Base-by-base conservation (phyloP, 2,329 filamentous ascomycete genomes). In the Cladosporium sp. region DNA sequence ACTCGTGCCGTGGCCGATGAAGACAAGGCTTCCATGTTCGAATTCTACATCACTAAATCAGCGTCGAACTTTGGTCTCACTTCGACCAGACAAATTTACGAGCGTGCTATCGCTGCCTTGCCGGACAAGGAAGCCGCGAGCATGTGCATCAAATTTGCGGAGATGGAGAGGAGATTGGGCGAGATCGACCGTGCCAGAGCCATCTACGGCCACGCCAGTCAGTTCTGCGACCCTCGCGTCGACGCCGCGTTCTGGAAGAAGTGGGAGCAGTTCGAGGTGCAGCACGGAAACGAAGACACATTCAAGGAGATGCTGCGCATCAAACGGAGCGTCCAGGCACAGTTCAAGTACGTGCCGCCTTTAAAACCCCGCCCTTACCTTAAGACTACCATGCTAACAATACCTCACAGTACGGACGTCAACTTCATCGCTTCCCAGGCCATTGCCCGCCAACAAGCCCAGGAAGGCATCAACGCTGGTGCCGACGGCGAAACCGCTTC, bases 251-350 rank as follows among this genome's bases (percentile, higher is more conserved):
- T 98, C 80, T 99, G 96, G 96, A 85, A 89, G 72, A 96, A 94
- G 77, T 99, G 95, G 95, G 95, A 99, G 79, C 85, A 89, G 64
- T 99, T 99, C 78, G 96, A 99, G 79, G 93, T 98, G 26, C 91
- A 96, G 77, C 95, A 99, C 75, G 95, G 95, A 70, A 99, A 99
- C 80, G 96, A 99, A 78, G 95, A 99, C 78, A 99, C 96, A 0
- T 99, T 96, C 85, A 97, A 97, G 82, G 95, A 99, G 78, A 99
- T 99, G 95, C 84, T 98, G 68, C 89, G 95, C 33, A 93, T 99
- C 83, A 99, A 98, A 84, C 85, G 95, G 76, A 97, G 92, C 78
- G 95, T 99, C 14, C 93, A 97, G 79, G 94, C 95, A 62, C 92
- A 97, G 81, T 99, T 96, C 84, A 98, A 98, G 85, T 87, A 84